Conservation (phyloP, 2,329 filamentous ascomycete species). For the Colletotrichum acutatum region DNA sequence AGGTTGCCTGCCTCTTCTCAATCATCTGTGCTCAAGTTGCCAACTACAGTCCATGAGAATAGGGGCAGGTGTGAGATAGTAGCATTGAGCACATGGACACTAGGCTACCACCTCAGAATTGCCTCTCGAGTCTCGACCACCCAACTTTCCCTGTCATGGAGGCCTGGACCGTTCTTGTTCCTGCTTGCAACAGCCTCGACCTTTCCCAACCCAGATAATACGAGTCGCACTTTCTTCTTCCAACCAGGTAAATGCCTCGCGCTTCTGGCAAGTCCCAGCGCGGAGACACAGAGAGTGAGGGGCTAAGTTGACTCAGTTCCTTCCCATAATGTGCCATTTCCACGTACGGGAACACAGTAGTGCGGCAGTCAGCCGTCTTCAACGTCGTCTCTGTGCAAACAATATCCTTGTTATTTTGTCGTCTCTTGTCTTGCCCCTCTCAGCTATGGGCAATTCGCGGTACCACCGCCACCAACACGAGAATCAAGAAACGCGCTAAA, state of each 20-base stretch:
- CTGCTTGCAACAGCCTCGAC: neutral
- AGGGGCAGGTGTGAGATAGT: neutral
- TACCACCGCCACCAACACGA: constrained; percentile 20
- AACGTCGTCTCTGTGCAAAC: neutral
- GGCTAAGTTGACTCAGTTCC: neutral
- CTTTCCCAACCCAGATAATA: neutral
- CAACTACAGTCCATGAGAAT: neutral
- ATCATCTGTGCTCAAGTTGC: neutral
- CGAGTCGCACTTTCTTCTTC: neutral
- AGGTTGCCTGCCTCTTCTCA: neutral
- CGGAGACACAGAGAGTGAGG: neutral
- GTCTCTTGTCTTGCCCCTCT: constrained; percentile 2
- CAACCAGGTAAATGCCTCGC: neutral
- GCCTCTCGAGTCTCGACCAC: neutral
- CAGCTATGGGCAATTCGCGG: constrained; percentile 14
- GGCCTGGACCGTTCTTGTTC: neutral
- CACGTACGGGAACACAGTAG: neutral
- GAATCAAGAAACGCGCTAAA: constrained; percentile 25
- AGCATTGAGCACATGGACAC: neutral
- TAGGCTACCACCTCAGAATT: neutral
- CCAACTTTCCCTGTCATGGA: neutral
- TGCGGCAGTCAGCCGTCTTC: neutral
- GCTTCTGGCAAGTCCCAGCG: neutral
- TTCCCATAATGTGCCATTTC: neutral
- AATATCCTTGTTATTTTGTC: neutral